Evolutionary conservation across 2,329 filamentous ascomycete species (phyloP).

Genomic region (Penicillium olsonii): DNA sequence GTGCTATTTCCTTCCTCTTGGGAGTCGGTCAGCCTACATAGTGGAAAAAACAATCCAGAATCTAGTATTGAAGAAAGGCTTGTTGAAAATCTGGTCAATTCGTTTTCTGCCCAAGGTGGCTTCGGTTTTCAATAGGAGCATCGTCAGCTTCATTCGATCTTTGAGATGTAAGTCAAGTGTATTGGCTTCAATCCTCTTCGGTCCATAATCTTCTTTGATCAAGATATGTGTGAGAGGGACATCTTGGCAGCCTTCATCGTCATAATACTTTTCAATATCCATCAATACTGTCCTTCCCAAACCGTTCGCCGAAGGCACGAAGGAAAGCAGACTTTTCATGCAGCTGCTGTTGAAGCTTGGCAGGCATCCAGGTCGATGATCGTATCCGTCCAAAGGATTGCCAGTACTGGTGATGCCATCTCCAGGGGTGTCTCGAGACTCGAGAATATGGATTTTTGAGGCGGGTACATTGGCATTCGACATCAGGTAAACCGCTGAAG

Average conservation of each 20-base stretch:
- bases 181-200: too few relatives aligned
- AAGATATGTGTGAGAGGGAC: too few relatives aligned
- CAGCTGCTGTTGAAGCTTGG: constrained; percentile 38
- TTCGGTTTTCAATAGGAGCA: too few relatives aligned
- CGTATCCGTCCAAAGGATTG: constrained; percentile 35
- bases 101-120: too few relatives aligned
- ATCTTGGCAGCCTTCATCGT: too few relatives aligned
- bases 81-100: too few relatives aligned
- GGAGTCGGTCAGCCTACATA: not conserved
- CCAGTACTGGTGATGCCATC: constrained; percentile 32
- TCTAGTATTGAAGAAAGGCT: too few relatives aligned
- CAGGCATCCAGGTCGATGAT: constrained; percentile 38
- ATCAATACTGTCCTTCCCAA: constrained; percentile 20
- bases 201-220: too few relatives aligned
- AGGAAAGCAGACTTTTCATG: constrained; percentile 34
- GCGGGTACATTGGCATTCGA: constrained; percentile 37
- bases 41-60: not conserved
- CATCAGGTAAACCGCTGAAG: constrained; percentile 39
- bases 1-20: not conserved
- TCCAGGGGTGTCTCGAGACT: constrained; percentile 32
- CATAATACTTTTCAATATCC: too few relatives aligned
- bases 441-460: constrained; percentile 37
- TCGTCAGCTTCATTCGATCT: too few relatives aligned
- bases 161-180: too few relatives aligned
- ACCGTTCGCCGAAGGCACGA: constrained; percentile 29